phyloP scores from a whole-genome alignment of 331 rosid genomes.

The Quercus phellos region DNA sequence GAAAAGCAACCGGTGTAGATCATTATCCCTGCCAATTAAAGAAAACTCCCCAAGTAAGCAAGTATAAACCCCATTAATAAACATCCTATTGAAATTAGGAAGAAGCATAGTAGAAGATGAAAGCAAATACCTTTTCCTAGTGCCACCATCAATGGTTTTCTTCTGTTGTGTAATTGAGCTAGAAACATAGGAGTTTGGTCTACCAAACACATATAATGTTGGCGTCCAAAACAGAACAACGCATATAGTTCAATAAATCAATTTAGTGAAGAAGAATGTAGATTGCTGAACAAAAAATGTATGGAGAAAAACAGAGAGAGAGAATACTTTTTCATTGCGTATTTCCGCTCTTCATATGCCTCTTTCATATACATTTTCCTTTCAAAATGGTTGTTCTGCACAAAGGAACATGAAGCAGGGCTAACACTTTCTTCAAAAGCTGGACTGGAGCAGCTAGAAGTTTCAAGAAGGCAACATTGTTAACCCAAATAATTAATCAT shows the following conservation, averaged over 20 bases:
- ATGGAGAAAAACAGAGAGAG: slow-evolving; percentile 1
- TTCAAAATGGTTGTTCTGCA: slow-evolving; percentile 26
- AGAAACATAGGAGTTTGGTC: slow-evolving; percentile 42
- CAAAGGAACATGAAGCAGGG: slow-evolving; percentile 30
- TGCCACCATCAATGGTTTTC: slow-evolving; percentile 69
- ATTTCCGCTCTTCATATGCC: slow-evolving; percentile 40
- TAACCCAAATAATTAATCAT: background rate
- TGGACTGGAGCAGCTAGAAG: slow-evolving; percentile 37
- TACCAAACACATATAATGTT: slow-evolving; percentile 32
- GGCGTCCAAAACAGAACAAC: slow-evolving; percentile 17
- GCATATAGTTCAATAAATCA: background rate
- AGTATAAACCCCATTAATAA: background rate
- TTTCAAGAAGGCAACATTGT: slow-evolving; percentile 11
- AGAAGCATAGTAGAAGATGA: background rate
- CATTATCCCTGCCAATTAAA: slow-evolving; percentile 70
- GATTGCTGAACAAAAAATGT: slow-evolving; percentile 5
- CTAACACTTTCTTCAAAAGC: slow-evolving; percentile 29
- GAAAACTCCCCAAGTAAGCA: background rate
- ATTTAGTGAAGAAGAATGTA: slow-evolving; percentile 12
- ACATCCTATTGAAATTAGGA: background rate
- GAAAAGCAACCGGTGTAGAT: slow-evolving; percentile 83
- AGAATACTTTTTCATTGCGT: slow-evolving; percentile 41
- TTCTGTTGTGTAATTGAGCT: slow-evolving; percentile 35
- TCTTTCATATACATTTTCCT: slow-evolving; percentile 31
- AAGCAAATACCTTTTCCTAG: slow-evolving; percentile 58